These are phyloP conservation scores for Dictyophora rubrovolvata DNA, from an alignment of 768 basidiomycete genomes.

Conservation along the genomic window DNA sequence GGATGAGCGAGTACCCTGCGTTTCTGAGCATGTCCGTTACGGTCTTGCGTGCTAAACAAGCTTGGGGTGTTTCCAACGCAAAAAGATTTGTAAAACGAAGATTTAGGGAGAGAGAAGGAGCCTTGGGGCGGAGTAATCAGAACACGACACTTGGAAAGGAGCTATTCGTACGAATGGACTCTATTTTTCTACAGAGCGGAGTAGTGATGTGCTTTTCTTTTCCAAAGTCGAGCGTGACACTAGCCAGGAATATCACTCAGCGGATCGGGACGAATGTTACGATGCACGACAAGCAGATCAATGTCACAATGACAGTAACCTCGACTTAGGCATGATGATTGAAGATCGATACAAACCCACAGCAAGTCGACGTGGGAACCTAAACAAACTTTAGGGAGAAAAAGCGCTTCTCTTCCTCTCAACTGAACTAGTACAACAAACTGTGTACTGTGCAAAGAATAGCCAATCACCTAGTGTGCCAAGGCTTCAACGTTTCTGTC, in stretches of 20 bases:
- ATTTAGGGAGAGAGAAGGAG: conserved; percentile 20
- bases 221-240: too few relatives aligned
- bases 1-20: conserved; percentile 22
- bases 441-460: too few relatives aligned
- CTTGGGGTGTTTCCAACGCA: conserved; percentile 18
- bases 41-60: conserved; percentile 24
- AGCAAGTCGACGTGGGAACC: too few relatives aligned
- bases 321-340: too few relatives aligned
- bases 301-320: too few relatives aligned
- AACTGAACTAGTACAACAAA: too few relatives aligned
- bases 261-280: neutral
- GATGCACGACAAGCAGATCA: neutral
- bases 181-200: conserved; percentile 16
- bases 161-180: conserved; percentile 23
- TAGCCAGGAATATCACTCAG: neutral
- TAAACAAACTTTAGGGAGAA: too few relatives aligned
- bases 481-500: too few relatives aligned
- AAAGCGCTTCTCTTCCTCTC: too few relatives aligned
- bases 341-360: too few relatives aligned
- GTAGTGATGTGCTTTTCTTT: neutral
- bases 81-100: conserved; percentile 25
- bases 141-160: conserved; percentile 25
- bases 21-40: conserved; percentile 23
- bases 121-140: conserved; percentile 24
- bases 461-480: too few relatives aligned